phyloP scores from a whole-genome alignment of 495 filamentous ascomycete genomes.

The Coniosporium apollinis region DNA sequence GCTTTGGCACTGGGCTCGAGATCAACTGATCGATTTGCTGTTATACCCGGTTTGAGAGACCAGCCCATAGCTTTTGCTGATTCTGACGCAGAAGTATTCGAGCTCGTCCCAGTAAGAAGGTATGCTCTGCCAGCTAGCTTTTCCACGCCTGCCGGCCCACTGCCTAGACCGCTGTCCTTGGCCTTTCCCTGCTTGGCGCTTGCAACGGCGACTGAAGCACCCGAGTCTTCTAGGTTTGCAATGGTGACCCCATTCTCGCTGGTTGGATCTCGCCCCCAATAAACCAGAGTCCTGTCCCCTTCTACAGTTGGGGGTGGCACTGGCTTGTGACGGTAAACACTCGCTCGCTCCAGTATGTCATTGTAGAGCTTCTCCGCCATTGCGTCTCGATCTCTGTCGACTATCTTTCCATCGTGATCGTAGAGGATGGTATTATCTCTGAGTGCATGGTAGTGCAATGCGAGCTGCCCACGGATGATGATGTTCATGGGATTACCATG shows the following conservation, averaged over 20 bases:
- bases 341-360: constrained; percentile 79
- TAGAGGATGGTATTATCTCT: constrained; percentile 79
- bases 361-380: constrained; percentile 84
- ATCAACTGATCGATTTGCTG: constrained; percentile 49
- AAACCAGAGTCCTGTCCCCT: constrained; percentile 71
- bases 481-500: constrained; percentile 85
- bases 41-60: constrained; percentile 48
- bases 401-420: constrained; percentile 67
- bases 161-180: constrained; percentile 12
- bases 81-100: constrained; percentile 27
- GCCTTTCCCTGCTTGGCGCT: constrained; percentile 32
- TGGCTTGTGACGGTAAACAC: constrained; percentile 66
- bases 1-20: constrained; percentile 48
- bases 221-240: constrained; percentile 50
- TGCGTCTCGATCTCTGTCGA: constrained; percentile 63
- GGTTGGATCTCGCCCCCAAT: constrained; percentile 60
- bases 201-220: constrained; percentile 23
- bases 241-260: constrained; percentile 55
- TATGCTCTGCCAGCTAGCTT: constrained; percentile 28
- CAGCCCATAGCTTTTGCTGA: constrained; percentile 70
- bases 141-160: constrained; percentile 22
- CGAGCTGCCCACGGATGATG: constrained; percentile 80
- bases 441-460: constrained; percentile 67
- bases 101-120: constrained; percentile 23
- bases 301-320: constrained; percentile 53